Conservation (phyloP, 306 rosid species). For the Fragaria iinumae region DNA sequence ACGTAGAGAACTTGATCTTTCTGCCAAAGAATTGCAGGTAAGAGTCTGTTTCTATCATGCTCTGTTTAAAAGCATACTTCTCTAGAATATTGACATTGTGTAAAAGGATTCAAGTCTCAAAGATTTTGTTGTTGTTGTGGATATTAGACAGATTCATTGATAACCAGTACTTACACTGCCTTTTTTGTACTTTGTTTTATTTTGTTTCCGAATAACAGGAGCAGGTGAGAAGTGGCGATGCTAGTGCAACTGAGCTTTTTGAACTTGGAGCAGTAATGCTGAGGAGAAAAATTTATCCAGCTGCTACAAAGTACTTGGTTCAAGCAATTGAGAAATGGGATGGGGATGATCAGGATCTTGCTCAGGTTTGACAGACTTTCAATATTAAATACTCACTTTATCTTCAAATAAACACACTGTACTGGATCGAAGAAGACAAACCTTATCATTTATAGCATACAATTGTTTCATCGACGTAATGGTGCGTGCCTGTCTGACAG, state of each 20-base stretch:
- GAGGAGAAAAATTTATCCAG: constrained; percentile 92
- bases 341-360: constrained; percentile 92
- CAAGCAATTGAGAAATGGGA: constrained; percentile 98
- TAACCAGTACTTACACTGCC: constrained; percentile 6
- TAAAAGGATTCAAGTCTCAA: constrained; percentile 1
- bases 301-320: constrained; percentile 80
- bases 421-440: not conserved
- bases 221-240: constrained; percentile 96
- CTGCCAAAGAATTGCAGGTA: constrained; percentile 97
- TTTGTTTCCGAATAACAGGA: constrained; percentile 49
- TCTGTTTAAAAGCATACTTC: constrained; percentile 12
- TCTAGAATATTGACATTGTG: constrained; percentile 12
- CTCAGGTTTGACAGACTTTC: constrained; percentile 54
- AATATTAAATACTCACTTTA: not conserved
- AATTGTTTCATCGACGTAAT: not conserved
- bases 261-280: constrained; percentile 99
- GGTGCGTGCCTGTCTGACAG: not conserved
- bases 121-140: constrained; percentile 10
- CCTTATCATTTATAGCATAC: not conserved
- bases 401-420: not conserved
- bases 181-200: not conserved
- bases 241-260: constrained; percentile 80
- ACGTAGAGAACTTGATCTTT: constrained; percentile 95
- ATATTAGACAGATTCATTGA: not conserved
- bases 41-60: constrained; percentile 22